These are phyloP conservation scores for Thelephora aurantiotincta DNA, from an alignment of 768 basidiomycete species.

Conservation along the genomic window DNA sequence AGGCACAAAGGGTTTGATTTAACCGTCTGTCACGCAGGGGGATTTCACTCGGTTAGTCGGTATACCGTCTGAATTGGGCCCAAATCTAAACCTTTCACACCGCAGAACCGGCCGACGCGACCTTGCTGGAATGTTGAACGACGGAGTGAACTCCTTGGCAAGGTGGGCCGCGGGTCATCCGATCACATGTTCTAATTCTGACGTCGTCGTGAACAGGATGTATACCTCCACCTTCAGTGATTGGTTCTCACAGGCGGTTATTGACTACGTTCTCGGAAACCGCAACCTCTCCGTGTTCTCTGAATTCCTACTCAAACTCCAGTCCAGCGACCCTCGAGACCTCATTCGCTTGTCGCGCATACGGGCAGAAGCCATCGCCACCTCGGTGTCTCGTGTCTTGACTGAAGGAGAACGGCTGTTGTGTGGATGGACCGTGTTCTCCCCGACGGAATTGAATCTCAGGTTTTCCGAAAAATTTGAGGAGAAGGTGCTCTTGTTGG, in stretches of 20 bases:
- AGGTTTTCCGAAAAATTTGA: conserved; percentile 74
- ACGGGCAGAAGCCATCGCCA: conserved; percentile 86
- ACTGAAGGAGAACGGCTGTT: conserved; percentile 42
- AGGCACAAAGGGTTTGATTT: conserved; percentile 5
- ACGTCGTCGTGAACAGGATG: conserved; percentile 33
- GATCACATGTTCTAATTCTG: background rate
- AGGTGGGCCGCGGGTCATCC: conserved; percentile 25
- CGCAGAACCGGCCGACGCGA: conserved; percentile 90
- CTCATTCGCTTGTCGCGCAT: conserved; percentile 81
- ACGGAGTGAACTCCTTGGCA: conserved; percentile 89
- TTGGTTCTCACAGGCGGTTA: conserved; percentile 95
- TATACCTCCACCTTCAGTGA: conserved; percentile 85
- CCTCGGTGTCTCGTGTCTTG: conserved; percentile 45
- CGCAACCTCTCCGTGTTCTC: conserved; percentile 81
- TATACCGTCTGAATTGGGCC: conserved; percentile 1
- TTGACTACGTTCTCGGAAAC: conserved; percentile 83
- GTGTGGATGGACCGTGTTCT: conserved; percentile 86
- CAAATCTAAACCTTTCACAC: background rate
- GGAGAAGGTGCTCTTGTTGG: conserved; percentile 86
- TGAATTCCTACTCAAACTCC: conserved; percentile 65
- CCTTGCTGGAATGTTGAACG: conserved; percentile 80
- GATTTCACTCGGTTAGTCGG: conserved; percentile 66
- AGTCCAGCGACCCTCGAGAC: conserved; percentile 85
- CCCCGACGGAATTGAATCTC: conserved; percentile 62
- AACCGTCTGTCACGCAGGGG: conserved; percentile 29